Base-by-base conservation (phyloP, 177 flowering plant species). In the Tripterygium wilfordii region DNA sequence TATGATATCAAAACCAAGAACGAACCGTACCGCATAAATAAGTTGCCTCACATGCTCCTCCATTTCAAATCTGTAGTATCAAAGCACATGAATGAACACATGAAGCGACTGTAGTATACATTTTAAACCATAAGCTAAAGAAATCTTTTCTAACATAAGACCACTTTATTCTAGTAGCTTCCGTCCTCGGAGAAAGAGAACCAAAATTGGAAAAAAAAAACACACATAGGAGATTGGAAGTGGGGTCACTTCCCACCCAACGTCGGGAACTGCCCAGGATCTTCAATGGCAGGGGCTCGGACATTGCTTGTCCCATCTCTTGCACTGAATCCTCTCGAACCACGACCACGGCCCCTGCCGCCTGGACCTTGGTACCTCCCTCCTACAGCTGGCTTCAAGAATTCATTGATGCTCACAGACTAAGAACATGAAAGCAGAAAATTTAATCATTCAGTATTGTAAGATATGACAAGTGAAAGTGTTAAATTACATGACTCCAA, bases 311-410 rank as follows among this genome's bases (percentile, higher is more conserved):
- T 20, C 8, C 17, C 15, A 51, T 36, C 37, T 48, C 51, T 61
- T 17, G 72, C 74, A 31, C 56, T 43, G 36, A 8, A 59, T 0
- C 78, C 72, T 47, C 79, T 61, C 1, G 66, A 33, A 20, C 78
- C 79, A 33, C 87, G 74, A 1, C 76, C 86, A 21, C 86, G 67
- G 6, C 82, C 80, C 2, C 87, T 64, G 8, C 85, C 78, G 21
- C 81, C 72, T 16, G 65, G 46, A 19, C 53, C 41, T 41, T 75
- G 70, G 65, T 32, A 64, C 55, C 55, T 72, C 50, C 76, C 87
- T 15, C 92, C 83, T 4, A 77, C 85, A 49, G 80, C 72, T 21
- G 83, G 83, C 69, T 79, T 82, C 65, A 79, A 65, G 60, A 79
- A 82, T 53, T 79, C 85, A 42, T 62, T 73, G 18, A 82, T 71